phyloP scores from a whole-genome alignment of 306 rosid species.

The Lathyrus aphaca region DNA sequence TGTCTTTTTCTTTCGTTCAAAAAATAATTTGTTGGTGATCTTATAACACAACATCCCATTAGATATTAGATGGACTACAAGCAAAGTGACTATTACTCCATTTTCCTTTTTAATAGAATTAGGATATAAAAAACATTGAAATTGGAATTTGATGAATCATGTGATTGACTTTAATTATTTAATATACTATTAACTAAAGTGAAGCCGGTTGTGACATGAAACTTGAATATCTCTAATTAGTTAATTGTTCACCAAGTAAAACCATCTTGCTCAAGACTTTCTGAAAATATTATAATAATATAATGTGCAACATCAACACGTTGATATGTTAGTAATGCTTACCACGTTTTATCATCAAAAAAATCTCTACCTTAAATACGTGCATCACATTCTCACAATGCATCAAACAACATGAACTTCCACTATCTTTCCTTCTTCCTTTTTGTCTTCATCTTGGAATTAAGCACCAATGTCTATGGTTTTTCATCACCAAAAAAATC shows the following conservation, averaged over 20 bases:
- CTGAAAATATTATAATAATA: not conserved
- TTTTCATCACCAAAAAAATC: constrained; percentile 7
- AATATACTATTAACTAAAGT: not conserved
- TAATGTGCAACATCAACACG: constrained; percentile 41
- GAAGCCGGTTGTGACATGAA: constrained; percentile 33
- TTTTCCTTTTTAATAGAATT: not conserved
- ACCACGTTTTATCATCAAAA: constrained; percentile 51
- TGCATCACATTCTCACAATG: constrained; percentile 35
- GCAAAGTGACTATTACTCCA: not conserved
- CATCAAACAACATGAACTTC: constrained; percentile 50
- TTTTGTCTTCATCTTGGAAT: constrained; percentile 43
- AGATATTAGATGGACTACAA: not conserved
- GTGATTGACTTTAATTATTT: constrained; percentile 36
- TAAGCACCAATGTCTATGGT: constrained; percentile 27
- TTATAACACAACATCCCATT: not conserved
- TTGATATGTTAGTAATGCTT: constrained; percentile 49
- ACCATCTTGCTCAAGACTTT: not conserved
- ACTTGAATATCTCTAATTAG: constrained; percentile 14
- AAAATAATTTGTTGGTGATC: too few relatives aligned
- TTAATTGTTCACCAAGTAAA: constrained; percentile 40
- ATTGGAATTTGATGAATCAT: constrained; percentile 3
- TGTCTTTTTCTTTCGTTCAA: too few relatives aligned
- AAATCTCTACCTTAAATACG: constrained; percentile 35
- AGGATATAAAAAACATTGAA: not conserved
- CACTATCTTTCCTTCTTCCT: constrained; percentile 29